phyloP scores from a whole-genome alignment of 768 basidiomycete genomes.

The Lactarius evosmus region DNA sequence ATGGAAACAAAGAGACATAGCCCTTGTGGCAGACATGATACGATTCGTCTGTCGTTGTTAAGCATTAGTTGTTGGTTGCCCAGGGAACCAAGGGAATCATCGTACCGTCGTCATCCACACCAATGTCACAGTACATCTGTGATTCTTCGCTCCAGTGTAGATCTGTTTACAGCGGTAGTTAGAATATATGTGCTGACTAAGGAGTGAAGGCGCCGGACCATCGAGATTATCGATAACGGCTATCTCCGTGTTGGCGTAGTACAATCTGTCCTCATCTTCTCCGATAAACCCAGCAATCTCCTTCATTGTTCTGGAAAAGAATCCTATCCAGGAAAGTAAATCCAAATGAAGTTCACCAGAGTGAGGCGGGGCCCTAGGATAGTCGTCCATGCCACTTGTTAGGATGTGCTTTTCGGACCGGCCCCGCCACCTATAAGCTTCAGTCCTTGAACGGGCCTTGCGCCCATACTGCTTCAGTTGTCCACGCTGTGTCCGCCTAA shows the following conservation, averaged over 20 bases:
- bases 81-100: slow-evolving; percentile 20
- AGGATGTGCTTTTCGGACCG: slow-evolving; percentile 82
- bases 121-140: slow-evolving; percentile 91
- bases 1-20: slow-evolving; percentile 92
- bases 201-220: slow-evolving; percentile 43
- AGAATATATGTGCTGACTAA: slow-evolving; percentile 6
- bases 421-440: slow-evolving; percentile 94
- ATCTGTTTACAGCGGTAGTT: slow-evolving; percentile 46
- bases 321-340: slow-evolving; percentile 94
- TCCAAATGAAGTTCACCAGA: slow-evolving; percentile 92
- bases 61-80: background rate
- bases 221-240: slow-evolving; percentile 84
- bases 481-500: slow-evolving; percentile 89
- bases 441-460: slow-evolving; percentile 77
- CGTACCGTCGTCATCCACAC: slow-evolving; percentile 78
- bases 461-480: slow-evolving; percentile 90
- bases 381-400: slow-evolving; percentile 96
- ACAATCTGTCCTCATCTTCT: slow-evolving; percentile 77
- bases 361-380: slow-evolving; percentile 86
- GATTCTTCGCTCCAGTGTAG: slow-evolving; percentile 89
- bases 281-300: slow-evolving; percentile 86
- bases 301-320: slow-evolving; percentile 91
- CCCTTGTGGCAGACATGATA: slow-evolving; percentile 88
- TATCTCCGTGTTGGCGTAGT: slow-evolving; percentile 72
- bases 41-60: slow-evolving; percentile 68